phyloP scores from a whole-genome alignment of 2,329 filamentous ascomycete species.

The Pseudogymnoascus sp. region DNA sequence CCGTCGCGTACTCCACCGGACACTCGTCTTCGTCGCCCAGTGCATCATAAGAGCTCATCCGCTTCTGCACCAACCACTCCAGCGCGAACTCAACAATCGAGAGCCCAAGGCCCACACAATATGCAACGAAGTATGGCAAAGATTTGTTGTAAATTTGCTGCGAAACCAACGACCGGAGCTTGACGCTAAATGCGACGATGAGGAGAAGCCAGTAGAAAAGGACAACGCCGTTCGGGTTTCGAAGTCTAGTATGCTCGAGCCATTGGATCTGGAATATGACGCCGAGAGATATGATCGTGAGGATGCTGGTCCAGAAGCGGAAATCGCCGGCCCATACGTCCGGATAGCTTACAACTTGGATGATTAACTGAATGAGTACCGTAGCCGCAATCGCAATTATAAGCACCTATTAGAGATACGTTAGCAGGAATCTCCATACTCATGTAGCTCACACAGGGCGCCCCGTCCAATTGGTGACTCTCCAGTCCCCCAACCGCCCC shows the following conservation, averaged over 20 bases:
- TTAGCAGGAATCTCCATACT: not conserved
- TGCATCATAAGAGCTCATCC: conserved; percentile 60
- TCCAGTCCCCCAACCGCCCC: not conserved
- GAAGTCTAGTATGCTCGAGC: conserved; percentile 60
- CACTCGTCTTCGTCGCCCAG: conserved; percentile 63
- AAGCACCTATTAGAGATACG: conserved; percentile 38
- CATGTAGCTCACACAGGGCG: conserved; percentile 15
- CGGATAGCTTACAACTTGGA: conserved; percentile 54
- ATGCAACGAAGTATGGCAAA: conserved; percentile 56
- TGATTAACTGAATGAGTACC: conserved; percentile 51
- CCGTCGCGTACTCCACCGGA: conserved; percentile 75
- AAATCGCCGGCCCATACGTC: conserved; percentile 58
- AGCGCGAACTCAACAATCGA: conserved; percentile 55
- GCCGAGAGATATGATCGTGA: conserved; percentile 53
- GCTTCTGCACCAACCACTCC: conserved; percentile 65
- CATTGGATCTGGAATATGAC: conserved; percentile 62
- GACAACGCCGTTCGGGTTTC: conserved; percentile 63
- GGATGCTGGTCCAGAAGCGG: conserved; percentile 62
- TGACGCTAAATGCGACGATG: conserved; percentile 56
- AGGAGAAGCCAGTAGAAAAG: conserved; percentile 69
- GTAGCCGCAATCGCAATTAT: conserved; percentile 50
- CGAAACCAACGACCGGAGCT: conserved; percentile 60
- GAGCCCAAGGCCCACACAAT: conserved; percentile 52
- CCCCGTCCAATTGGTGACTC: not conserved
- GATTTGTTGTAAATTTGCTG: conserved; percentile 49